These are phyloP conservation scores for Parsonsia alboflavescens DNA, from an alignment of 257 asterid genomes.

Conservation along the genomic window DNA sequence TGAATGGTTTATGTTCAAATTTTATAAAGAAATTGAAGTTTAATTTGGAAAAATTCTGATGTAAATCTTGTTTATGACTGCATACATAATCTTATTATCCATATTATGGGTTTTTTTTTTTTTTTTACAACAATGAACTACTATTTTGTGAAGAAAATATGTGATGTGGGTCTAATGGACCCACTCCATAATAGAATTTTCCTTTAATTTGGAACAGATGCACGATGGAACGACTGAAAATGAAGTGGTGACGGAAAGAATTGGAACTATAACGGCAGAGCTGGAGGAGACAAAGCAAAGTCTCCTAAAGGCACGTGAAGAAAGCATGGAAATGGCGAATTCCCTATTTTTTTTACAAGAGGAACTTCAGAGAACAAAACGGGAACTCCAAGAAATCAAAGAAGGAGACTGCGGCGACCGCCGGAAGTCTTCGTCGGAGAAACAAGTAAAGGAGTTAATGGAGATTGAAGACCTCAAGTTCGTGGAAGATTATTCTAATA, in stretches of 20 bases:
- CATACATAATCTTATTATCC: no score
- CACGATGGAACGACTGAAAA: conserved; percentile 29
- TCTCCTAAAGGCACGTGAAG: conserved; percentile 56
- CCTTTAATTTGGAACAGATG: conserved; percentile 34
- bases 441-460: conserved; percentile 14
- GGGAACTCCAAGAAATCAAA: conserved; percentile 48
- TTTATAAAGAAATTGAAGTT: no score
- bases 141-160: no score
- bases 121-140: no score
- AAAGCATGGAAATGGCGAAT: conserved; percentile 52
- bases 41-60: no score
- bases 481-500: conserved; percentile 29
- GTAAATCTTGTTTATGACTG: no score
- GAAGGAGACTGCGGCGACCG: no score
- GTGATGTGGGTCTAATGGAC: no score
- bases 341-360: conserved; percentile 55
- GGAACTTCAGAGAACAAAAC: conserved; percentile 59
- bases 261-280: conserved; percentile 29
- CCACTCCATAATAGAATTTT: no score
- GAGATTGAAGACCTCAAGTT: conserved; percentile 50
- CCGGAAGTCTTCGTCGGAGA: neutral
- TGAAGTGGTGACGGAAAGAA: neutral
- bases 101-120: no score
- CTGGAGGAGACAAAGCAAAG: conserved; percentile 63
- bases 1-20: no score